A percentile compares a stretch with the other conserved stretches of the same genome.
These are phyloP conservation scores for Mycocentrospora acerina DNA, from an alignment of 2,329 filamentous ascomycete species.

Conservation along the genomic window DNA sequence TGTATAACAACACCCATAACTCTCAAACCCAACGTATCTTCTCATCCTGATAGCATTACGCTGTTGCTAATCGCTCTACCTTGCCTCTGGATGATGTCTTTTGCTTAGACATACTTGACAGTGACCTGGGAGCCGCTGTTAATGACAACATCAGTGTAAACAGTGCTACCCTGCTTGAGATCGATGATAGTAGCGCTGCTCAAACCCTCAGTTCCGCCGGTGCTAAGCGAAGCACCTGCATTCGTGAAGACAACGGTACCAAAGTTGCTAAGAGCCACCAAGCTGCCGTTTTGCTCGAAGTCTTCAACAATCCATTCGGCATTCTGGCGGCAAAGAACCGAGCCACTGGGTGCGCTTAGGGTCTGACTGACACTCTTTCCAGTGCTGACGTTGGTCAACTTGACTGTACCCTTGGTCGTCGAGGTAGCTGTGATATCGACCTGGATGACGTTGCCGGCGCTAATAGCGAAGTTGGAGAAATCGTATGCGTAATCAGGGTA, in stretches of 20 bases:
- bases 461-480: slow-evolving; percentile 51
- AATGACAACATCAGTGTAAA: slow-evolving; percentile 18
- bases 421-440: slow-evolving; percentile 45
- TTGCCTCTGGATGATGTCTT: too few species aligned
- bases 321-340: slow-evolving; percentile 39
- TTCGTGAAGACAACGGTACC: slow-evolving; percentile 49
- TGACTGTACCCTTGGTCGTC: slow-evolving; percentile 48
- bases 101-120: slow-evolving; percentile 7
- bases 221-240: slow-evolving; percentile 37
- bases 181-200: slow-evolving; percentile 49
- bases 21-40: too few species aligned
- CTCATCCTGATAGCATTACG: too few species aligned
- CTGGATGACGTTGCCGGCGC: slow-evolving; percentile 49
- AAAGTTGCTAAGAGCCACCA: slow-evolving; percentile 53
- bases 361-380: slow-evolving; percentile 56
- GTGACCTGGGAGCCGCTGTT: slow-evolving; percentile 11
- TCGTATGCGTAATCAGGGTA: slow-evolving; percentile 59
- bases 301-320: slow-evolving; percentile 67
- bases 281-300: slow-evolving; percentile 43
- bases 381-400: slow-evolving; percentile 55
- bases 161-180: slow-evolving; percentile 45
- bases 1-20: too few species aligned
- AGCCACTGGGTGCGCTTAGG: slow-evolving; percentile 35
- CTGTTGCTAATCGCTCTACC: too few species aligned
- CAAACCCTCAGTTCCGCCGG: slow-evolving; percentile 33